A percentile compares a stretch with the other conserved stretches of the same genome.
Conservation (phyloP, 2,329 filamentous ascomycete genomes). For the Talaromyces piceae region DNA sequence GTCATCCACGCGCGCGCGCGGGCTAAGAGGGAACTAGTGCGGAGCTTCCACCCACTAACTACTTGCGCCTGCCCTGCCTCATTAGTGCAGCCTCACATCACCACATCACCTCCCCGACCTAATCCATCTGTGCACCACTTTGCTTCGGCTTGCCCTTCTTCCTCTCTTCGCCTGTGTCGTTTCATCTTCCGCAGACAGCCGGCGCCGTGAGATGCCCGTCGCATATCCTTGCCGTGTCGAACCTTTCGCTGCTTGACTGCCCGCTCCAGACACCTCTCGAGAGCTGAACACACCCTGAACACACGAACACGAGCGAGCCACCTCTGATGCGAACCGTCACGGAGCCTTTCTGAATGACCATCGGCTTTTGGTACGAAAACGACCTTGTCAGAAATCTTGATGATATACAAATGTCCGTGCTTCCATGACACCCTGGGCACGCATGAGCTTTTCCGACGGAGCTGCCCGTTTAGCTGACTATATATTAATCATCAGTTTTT, state of each 20-base stretch:
- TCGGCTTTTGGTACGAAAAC: neutral
- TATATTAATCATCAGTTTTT: neutral
- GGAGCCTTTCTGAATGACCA: neutral
- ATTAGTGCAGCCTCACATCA: neutral
- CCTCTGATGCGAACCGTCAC: neutral
- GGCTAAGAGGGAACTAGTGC: neutral
- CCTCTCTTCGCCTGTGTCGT: neutral
- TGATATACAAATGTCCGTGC: neutral
- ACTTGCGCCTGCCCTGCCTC: neutral
- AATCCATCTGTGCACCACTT: neutral
- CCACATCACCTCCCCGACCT: no score
- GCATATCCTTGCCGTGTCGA: neutral
- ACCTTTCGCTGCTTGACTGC: constrained; percentile 7
- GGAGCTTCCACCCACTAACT: neutral
- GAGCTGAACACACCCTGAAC: neutral
- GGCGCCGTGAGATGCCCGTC: neutral
- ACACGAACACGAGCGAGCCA: neutral
- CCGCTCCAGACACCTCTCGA: neutral
- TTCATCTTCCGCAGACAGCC: neutral
- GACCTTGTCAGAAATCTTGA: neutral
- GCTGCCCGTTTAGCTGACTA: constrained; percentile 3
- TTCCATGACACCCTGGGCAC: no score
- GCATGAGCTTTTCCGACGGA: neutral
- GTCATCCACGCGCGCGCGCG: neutral
- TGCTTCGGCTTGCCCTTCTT: neutral